Percentiles rank a stretch among this genome's conserved stretches.
Evolutionary conservation across 148 eudicot genomes (phyloP).

Genomic region (Suaeda aralocaspica): DNA sequence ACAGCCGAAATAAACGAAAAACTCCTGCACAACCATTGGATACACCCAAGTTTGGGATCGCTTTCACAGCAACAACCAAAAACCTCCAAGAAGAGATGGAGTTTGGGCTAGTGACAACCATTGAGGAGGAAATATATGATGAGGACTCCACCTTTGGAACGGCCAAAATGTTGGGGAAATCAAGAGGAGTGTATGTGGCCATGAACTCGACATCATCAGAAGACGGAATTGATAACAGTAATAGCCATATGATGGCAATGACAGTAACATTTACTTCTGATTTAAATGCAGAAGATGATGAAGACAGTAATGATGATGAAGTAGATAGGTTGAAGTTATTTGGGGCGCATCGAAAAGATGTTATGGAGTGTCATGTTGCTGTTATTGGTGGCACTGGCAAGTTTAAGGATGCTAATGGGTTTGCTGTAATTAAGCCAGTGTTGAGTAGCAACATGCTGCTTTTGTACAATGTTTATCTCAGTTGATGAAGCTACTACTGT

Average conservation of each 20-base stretch:
- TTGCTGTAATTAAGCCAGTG: conserved; percentile 31
- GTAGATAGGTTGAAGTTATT: conserved; percentile 20
- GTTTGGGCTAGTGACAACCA: conserved; percentile 10
- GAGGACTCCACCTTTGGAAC: conserved; percentile 5
- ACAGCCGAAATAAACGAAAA: neutral
- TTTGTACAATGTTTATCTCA: conserved; percentile 18
- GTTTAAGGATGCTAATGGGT: conserved; percentile 56
- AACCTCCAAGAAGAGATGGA: conserved; percentile 10
- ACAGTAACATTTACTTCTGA: neutral
- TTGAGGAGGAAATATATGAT: conserved; percentile 17
- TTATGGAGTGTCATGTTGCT: conserved; percentile 42
- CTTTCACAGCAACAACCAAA: conserved; percentile 1
- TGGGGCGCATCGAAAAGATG: conserved; percentile 19
- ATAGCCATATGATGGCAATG: conserved; percentile 17
- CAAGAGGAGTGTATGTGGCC: conserved; percentile 17
- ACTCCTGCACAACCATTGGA: neutral
- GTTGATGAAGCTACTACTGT: neutral
- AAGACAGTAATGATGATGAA: neutral
- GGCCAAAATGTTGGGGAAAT: neutral
- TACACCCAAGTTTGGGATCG: neutral
- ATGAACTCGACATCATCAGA: neutral
- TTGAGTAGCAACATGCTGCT: conserved; percentile 3
- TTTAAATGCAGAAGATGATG: neutral
- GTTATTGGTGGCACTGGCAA: conserved; percentile 64
- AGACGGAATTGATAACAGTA: neutral